These are phyloP conservation scores for Sambucus nigra DNA, from an alignment of 129 eudicot species.

Conservation along the genomic window DNA sequence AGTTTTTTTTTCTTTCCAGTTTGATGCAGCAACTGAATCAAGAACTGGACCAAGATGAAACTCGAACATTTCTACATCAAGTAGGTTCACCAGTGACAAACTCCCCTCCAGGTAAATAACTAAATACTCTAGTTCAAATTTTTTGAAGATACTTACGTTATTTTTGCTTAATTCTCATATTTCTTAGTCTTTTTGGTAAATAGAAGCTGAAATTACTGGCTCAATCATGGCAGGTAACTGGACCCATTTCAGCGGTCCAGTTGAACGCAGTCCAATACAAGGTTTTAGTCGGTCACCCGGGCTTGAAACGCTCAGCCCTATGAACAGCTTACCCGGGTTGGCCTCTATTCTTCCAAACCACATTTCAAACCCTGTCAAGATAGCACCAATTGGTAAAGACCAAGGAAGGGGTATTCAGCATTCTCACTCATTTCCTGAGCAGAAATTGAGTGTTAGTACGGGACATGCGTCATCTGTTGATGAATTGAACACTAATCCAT, in stretches of 20 bases:
- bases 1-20: slow-evolving; percentile 24
- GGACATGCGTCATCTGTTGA: slow-evolving; percentile 44
- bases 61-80: slow-evolving; percentile 53
- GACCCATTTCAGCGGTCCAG: slow-evolving; percentile 66
- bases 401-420: slow-evolving; percentile 34
- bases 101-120: slow-evolving; percentile 72
- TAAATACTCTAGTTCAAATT: neutral
- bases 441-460: slow-evolving; percentile 31
- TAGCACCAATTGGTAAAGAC: slow-evolving; percentile 83
- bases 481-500: slow-evolving; percentile 34
- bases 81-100: slow-evolving; percentile 69
- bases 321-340: slow-evolving; percentile 45
- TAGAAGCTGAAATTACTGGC: slow-evolving; percentile 1
- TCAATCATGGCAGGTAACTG: slow-evolving; percentile 50
- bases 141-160: neutral
- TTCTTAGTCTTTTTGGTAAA: slow-evolving; percentile 4
- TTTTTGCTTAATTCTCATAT: neutral
- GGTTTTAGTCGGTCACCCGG: slow-evolving; percentile 63
- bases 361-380: slow-evolving; percentile 49
- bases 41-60: slow-evolving; percentile 72
- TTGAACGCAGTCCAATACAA: slow-evolving; percentile 48
- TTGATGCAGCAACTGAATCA: slow-evolving; percentile 72
- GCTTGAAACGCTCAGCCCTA: slow-evolving; percentile 52
- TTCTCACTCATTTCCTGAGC: slow-evolving; percentile 41
- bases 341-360: slow-evolving; percentile 71